Evolutionary conservation across 2,329 filamentous ascomycete species (phyloP).

Genomic region (Rhexocercosporidium sp.): DNA sequence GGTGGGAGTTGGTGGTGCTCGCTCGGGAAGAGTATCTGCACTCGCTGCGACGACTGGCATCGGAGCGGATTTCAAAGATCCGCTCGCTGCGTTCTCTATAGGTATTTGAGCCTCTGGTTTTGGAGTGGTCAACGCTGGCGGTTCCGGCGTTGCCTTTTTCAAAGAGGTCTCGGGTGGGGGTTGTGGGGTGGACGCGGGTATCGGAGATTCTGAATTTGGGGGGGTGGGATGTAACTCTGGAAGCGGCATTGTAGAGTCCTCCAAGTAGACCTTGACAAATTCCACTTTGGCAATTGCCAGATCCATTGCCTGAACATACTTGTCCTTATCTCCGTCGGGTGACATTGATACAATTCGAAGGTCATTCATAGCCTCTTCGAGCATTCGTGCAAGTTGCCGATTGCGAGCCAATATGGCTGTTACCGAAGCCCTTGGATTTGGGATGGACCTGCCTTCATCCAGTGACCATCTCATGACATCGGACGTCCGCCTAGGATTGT

Average conservation of each 20-base stretch:
- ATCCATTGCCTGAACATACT: slow-evolving; percentile 59
- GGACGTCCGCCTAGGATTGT: slow-evolving; percentile 40
- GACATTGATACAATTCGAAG: slow-evolving; percentile 65
- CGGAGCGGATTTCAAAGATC: slow-evolving; percentile 11
- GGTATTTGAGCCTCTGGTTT: slow-evolving; percentile 8
- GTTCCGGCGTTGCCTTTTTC: slow-evolving; percentile 7
- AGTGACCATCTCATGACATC: slow-evolving; percentile 39
- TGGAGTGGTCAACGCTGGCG: slow-evolving; percentile 9
- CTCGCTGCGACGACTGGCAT: not conserved
- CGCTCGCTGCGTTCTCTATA: not conserved
- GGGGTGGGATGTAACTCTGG: slow-evolving; percentile 38
- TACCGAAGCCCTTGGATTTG: slow-evolving; percentile 46
- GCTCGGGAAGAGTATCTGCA: not conserved
- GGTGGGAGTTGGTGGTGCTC: not conserved
- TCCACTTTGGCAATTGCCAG: slow-evolving; percentile 66
- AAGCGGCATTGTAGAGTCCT: slow-evolving; percentile 60
- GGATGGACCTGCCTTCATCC: slow-evolving; percentile 38
- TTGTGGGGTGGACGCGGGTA: slow-evolving; percentile 7
- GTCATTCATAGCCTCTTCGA: slow-evolving; percentile 68
- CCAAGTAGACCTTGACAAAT: slow-evolving; percentile 66
- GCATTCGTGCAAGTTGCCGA: slow-evolving; percentile 67
- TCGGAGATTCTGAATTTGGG: slow-evolving; percentile 5
- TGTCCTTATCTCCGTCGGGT: slow-evolving; percentile 49
- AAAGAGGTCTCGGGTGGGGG: slow-evolving; percentile 10
- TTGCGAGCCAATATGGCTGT: slow-evolving; percentile 68